Conservation (phyloP, 352 stramenopile genomes). For the Peronospora belbahrii region DNA sequence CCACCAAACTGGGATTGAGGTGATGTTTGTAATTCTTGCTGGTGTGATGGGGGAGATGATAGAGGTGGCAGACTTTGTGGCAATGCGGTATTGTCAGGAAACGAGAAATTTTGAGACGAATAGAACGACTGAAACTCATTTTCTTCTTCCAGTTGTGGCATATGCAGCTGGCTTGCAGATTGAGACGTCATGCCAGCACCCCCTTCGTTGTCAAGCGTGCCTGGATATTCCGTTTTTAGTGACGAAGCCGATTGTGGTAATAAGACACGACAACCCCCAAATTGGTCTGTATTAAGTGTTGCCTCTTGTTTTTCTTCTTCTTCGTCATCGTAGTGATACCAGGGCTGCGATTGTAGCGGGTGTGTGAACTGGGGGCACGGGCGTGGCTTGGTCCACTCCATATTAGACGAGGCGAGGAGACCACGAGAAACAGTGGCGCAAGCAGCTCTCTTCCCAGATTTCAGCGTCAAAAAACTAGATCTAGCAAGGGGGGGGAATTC, state of each 20-base stretch:
- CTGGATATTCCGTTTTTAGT: neutral
- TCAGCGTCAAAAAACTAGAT: conserved; percentile 2
- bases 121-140: conserved; percentile 24
- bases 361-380: conserved; percentile 11
- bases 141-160: conserved; percentile 24
- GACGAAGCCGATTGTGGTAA: neutral
- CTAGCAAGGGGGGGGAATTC: conserved; percentile 1
- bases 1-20: conserved; percentile 6
- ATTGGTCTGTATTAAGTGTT: neutral
- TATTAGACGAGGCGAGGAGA: conserved; percentile 8
- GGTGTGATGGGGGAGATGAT: neutral
- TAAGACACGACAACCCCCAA: neutral
- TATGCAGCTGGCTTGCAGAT: conserved; percentile 5
- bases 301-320: neutral
- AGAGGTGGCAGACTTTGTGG: neutral
- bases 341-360: neutral
- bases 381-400: conserved; percentile 27
- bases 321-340: neutral
- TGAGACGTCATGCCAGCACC: conserved; percentile 1
- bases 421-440: neutral
- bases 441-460: conserved; percentile 30
- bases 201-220: conserved; percentile 2
- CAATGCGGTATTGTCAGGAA: conserved; percentile 1
- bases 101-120: conserved; percentile 2
- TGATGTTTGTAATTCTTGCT: neutral